Conservation (phyloP, 768 basidiomycete genomes). For the Mycena pura region DNA sequence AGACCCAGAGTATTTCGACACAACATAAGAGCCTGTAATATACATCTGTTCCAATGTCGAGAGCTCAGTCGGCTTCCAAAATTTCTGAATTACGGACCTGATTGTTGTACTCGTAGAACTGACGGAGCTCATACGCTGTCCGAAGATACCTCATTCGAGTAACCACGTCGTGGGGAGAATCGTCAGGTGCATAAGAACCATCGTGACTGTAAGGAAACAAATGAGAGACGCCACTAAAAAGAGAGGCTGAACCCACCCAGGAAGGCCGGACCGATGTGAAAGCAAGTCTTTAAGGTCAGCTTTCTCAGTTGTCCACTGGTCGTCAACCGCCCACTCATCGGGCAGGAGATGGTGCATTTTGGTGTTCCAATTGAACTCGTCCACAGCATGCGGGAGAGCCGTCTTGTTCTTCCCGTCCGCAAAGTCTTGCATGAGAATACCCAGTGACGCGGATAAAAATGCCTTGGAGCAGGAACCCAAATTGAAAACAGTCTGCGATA, state of each 20-base stretch:
- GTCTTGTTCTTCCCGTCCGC: conserved; percentile 41
- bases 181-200: conserved; percentile 29
- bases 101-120: conserved; percentile 43
- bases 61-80: not conserved
- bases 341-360: conserved; percentile 46
- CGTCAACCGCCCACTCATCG: conserved; percentile 47
- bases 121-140: conserved; percentile 39
- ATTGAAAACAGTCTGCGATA: conserved; percentile 43
- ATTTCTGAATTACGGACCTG: conserved; percentile 28
- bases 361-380: conserved; percentile 43
- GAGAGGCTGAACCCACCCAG: conserved; percentile 27
- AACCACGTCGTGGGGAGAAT: conserved; percentile 33
- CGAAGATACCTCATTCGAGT: conserved; percentile 34
- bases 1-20: conserved; percentile 28
- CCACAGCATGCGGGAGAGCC: conserved; percentile 37
- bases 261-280: conserved; percentile 45
- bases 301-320: conserved; percentile 46
- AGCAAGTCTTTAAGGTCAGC: conserved; percentile 44
- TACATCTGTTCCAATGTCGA: conserved; percentile 41
- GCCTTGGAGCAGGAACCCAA: conserved; percentile 47
- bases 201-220: conserved; percentile 37
- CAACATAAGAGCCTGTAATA: conserved; percentile 38
- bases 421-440: conserved; percentile 51
- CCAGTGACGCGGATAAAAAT: conserved; percentile 45
- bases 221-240: not conserved